A percentile compares a stretch with the other conserved stretches of the same genome.
These are phyloP conservation scores for Fusarium lyarnte DNA, from an alignment of 2,329 filamentous ascomycete genomes.

Conservation along the genomic window DNA sequence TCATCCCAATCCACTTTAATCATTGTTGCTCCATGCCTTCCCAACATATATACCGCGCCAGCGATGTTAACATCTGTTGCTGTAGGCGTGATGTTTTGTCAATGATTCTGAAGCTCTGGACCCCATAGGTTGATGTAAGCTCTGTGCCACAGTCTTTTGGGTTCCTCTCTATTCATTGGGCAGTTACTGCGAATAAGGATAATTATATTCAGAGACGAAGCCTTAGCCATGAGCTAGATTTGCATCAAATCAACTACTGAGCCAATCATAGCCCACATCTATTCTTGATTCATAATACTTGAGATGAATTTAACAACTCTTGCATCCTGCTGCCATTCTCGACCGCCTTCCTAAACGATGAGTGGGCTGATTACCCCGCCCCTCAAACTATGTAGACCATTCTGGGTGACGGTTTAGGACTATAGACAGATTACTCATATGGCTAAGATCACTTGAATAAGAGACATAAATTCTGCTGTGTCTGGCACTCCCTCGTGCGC, in stretches of 20 bases:
- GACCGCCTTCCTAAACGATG: neutral
- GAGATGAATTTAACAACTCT: too few relatives aligned
- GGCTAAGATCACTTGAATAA: accelerated
- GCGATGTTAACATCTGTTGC: conserved; percentile 67
- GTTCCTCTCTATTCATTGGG: too few relatives aligned
- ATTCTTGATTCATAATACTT: too few relatives aligned
- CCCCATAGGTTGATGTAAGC: conserved; percentile 5
- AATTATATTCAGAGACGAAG: too few relatives aligned
- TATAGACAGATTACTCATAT: neutral
- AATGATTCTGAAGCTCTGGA: conserved; percentile 21
- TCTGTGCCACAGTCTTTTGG: too few relatives aligned
- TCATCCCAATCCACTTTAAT: conserved; percentile 7
- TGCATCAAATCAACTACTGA: neutral
- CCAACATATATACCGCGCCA: conserved; percentile 69
- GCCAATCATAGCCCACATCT: neutral
- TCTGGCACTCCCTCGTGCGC: accelerated
- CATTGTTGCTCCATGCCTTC: conserved; percentile 56
- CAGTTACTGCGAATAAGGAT: too few relatives aligned
- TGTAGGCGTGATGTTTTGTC: conserved; percentile 56
- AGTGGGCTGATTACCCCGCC: neutral
- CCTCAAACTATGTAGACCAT: neutral
- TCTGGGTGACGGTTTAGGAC: accelerated
- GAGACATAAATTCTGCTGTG: accelerated
- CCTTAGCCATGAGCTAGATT: neutral
- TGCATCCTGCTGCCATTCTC: neutral